phyloP scores from a whole-genome alignment of 495 filamentous ascomycete genomes.

The Pseudoneurospora amorphoporcata region DNA sequence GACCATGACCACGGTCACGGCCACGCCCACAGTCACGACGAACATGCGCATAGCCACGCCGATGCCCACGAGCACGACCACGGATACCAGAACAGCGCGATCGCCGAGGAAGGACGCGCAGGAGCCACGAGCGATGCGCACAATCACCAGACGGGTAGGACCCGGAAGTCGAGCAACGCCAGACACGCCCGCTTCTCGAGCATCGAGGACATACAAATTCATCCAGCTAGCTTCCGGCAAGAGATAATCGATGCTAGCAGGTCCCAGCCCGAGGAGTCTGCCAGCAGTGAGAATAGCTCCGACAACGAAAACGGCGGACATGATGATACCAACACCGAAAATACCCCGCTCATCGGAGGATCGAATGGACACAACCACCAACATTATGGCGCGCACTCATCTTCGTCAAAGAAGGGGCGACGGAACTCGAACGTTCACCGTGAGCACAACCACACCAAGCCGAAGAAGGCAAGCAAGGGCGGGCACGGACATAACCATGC shows the following conservation, averaged over 20 bases:
- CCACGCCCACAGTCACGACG: slow-evolving; percentile 54
- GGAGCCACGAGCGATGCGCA: slow-evolving; percentile 6
- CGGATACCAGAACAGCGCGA: slow-evolving; percentile 18
- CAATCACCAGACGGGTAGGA: slow-evolving; percentile 1
- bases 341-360: slow-evolving; percentile 31
- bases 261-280: slow-evolving; percentile 36
- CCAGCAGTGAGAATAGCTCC: slow-evolving; percentile 40
- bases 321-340: slow-evolving; percentile 39
- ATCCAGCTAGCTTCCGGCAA: slow-evolving; percentile 84
- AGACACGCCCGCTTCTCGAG: slow-evolving; percentile 42
- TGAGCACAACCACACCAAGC: slow-evolving; percentile 72
- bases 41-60: slow-evolving; percentile 57
- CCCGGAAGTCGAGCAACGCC: slow-evolving; percentile 41
- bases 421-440: slow-evolving; percentile 41
- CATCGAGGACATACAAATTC: slow-evolving; percentile 67
- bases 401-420: slow-evolving; percentile 17
- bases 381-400: slow-evolving; percentile 13
- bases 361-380: slow-evolving; percentile 11
- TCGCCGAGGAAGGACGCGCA: slow-evolving; percentile 20
- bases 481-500: slow-evolving; percentile 64
- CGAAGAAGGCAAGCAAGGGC: slow-evolving; percentile 50
- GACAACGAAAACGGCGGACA: slow-evolving; percentile 41
- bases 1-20: slow-evolving; percentile 49
- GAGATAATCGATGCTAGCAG: slow-evolving; percentile 74
- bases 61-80: slow-evolving; percentile 30